Evolutionary conservation across 2,329 filamentous ascomycete species (phyloP).

Genomic region (Aplosporella prunicola): DNA sequence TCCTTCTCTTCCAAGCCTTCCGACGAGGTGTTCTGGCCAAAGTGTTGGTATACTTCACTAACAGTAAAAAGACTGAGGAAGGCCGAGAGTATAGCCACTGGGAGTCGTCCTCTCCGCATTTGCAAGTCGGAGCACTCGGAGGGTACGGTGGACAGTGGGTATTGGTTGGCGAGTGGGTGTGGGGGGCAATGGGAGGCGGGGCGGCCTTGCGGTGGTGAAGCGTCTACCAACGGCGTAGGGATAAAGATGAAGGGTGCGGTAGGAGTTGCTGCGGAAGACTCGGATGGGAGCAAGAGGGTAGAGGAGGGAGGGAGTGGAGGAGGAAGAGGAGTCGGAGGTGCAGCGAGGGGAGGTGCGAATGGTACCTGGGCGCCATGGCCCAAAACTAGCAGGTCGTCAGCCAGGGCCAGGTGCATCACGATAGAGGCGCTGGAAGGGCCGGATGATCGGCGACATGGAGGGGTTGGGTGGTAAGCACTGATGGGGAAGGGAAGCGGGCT

Average conservation of each 20-base stretch:
- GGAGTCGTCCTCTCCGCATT: conserved; percentile 27
- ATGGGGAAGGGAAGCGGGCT: background rate
- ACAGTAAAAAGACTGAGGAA: conserved; percentile 28
- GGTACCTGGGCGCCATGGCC: conserved; percentile 12
- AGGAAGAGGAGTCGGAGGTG: background rate
- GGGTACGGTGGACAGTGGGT: conserved; percentile 13
- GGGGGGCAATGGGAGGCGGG: background rate
- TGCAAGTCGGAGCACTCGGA: conserved; percentile 17
- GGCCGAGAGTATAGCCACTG: conserved; percentile 25
- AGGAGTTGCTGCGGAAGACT: conserved; percentile 3
- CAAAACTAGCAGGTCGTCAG: background rate
- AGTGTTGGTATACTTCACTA: conserved; percentile 28
- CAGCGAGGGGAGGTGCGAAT: conserved; percentile 8
- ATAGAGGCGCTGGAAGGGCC: conserved; percentile 1
- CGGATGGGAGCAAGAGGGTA: conserved; percentile 5
- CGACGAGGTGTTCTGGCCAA: conserved; percentile 21
- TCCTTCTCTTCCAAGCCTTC: conserved; percentile 25
- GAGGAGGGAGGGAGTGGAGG: conserved; percentile 2
- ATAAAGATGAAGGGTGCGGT: conserved; percentile 7
- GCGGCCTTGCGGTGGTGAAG: conserved; percentile 1
- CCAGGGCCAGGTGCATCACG: background rate
- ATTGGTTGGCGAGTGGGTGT: conserved; percentile 13
- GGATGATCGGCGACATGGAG: conserved; percentile 8
- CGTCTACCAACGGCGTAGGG: conserved; percentile 11
- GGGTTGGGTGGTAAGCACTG: background rate